Conservation (phyloP, 495 filamentous ascomycete species). For the Hyaloscypha finlandica region DNA sequence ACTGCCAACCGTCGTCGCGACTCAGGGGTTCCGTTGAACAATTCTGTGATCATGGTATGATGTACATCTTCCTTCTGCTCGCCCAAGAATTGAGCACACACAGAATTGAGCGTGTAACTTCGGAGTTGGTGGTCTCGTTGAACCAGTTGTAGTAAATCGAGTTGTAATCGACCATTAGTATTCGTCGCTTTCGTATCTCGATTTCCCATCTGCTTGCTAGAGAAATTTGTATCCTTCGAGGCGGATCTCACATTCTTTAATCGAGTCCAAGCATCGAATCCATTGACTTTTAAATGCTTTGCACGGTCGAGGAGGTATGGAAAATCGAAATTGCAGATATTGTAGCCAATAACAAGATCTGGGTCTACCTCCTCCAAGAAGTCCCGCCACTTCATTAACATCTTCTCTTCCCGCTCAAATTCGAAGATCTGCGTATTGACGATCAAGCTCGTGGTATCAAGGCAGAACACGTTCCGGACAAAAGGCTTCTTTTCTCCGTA, state of each 20-base stretch:
- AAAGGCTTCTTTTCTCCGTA: conserved; percentile 97
- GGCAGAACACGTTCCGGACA: conserved; percentile 91
- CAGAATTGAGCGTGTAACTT: conserved; percentile 97
- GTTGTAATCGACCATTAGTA: conserved; percentile 88
- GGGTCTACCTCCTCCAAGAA: conserved; percentile 92
- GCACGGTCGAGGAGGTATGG: conserved; percentile 93
- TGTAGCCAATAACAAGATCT: conserved; percentile 98
- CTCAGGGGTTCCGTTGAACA: conserved; percentile 93
- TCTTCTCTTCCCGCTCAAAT: conserved; percentile 74
- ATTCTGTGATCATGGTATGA: conserved; percentile 97
- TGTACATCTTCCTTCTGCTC: conserved; percentile 99
- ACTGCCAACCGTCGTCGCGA: conserved; percentile 87
- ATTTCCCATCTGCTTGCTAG: conserved; percentile 98
- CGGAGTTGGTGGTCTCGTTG: conserved; percentile 93
- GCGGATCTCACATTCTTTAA: conserved; percentile 64
- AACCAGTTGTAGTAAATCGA: conserved; percentile 90
- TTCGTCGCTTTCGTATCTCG: conserved; percentile 92
- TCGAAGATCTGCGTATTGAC: conserved; percentile 92
- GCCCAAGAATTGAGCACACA: conserved; percentile 92
- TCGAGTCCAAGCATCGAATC: conserved; percentile 86
- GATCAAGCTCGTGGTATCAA: conserved; percentile 87
- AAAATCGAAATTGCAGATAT: conserved; percentile 98
- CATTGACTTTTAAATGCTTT: conserved; percentile 70
- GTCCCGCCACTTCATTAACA: conserved; percentile 86
- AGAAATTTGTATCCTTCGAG: conserved; percentile 78